A percentile compares a stretch with the other conserved stretches of the same genome.
These are phyloP conservation scores for Gremmenia infestans DNA, from an alignment of 2,329 filamentous ascomycete genomes.

Conservation along the genomic window DNA sequence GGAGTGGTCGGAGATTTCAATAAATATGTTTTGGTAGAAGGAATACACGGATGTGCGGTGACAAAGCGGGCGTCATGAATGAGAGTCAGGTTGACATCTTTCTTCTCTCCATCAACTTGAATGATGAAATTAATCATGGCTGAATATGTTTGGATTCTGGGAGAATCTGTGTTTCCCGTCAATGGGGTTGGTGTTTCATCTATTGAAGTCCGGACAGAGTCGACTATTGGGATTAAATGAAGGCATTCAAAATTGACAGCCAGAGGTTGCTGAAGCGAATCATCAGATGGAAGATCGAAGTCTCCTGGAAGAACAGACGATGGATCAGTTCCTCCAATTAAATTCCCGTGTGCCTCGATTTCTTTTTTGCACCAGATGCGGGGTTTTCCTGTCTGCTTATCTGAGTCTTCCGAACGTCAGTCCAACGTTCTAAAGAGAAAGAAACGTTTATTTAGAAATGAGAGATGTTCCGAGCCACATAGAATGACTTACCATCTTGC, in stretches of 20 bases:
- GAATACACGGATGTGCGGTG: constrained; percentile 60
- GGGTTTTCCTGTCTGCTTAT: constrained; percentile 48
- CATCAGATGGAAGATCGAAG: constrained; percentile 57
- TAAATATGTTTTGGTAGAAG: constrained; percentile 51
- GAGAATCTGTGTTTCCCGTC: constrained; percentile 7
- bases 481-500: constrained; percentile 14
- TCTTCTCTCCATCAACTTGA: constrained; percentile 17
- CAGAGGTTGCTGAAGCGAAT: constrained; percentile 41
- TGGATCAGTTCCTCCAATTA: constrained; percentile 53
- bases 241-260: constrained; percentile 48
- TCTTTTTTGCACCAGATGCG: constrained; percentile 56
- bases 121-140: constrained; percentile 29
- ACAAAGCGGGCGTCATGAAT: constrained; percentile 59
- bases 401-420: constrained; percentile 38
- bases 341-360: constrained; percentile 55
- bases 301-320: constrained; percentile 53
- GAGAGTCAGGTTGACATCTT: constrained; percentile 35
- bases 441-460: background rate
- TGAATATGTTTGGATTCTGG: constrained; percentile 28
- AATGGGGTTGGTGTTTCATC: constrained; percentile 28
- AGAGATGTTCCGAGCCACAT: background rate
- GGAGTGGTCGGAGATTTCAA: constrained; percentile 56
- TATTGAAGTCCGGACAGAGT: constrained; percentile 34
- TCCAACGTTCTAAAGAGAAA: background rate
- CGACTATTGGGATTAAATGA: constrained; percentile 41